phyloP scores from a whole-genome alignment of 176 grass and related monocot species.

The Canna indica region DNA sequence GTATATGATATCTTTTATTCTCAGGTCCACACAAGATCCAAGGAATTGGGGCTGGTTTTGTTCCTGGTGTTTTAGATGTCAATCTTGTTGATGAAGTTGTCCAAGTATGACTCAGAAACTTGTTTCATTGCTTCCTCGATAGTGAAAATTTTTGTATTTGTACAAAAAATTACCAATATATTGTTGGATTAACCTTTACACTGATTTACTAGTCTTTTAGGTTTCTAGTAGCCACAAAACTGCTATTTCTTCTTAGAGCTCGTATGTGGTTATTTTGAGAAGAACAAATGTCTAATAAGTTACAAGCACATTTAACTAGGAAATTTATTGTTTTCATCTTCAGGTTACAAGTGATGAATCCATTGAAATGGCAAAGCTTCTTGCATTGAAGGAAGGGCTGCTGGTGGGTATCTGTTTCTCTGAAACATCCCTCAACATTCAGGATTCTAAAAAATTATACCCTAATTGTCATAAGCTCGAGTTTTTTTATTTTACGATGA shows the following conservation, averaged over 20 bases:
- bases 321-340: background rate
- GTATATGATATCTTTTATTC: background rate
- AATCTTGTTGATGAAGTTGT: conserved; percentile 40
- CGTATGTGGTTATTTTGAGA: background rate
- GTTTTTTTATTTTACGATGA: background rate
- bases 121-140: background rate
- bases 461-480: background rate
- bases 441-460: background rate
- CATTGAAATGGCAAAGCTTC: conserved; percentile 49
- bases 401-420: conserved; percentile 19
- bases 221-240: background rate
- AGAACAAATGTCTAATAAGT: background rate
- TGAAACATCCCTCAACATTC: background rate
- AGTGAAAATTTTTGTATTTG: background rate
- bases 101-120: conserved; percentile 31
- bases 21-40: conserved; percentile 55
- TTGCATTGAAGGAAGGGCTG: conserved; percentile 44
- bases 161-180: background rate
- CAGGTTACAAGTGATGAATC: conserved; percentile 7
- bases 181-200: background rate
- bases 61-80: conserved; percentile 43
- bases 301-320: background rate
- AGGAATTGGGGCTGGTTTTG: conserved; percentile 50
- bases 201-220: background rate
- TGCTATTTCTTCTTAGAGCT: background rate